Conservation (phyloP, 129 eudicot genomes). For the Daucus carota region DNA sequence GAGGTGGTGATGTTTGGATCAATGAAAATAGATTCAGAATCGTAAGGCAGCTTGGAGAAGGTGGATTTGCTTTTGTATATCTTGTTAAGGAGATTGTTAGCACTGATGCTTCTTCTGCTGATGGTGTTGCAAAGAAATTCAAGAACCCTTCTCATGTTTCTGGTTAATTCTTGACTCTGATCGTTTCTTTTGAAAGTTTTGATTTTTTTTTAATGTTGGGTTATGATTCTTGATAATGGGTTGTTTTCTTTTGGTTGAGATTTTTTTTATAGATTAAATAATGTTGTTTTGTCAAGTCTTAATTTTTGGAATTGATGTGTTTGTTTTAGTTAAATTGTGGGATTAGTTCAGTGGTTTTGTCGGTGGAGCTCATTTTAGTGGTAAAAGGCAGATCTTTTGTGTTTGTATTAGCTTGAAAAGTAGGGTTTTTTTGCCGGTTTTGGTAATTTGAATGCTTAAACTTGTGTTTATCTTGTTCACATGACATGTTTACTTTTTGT, state of each 20-base stretch:
- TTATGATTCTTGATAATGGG: constrained; percentile 4
- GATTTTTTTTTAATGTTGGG: neutral
- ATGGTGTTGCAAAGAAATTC: constrained; percentile 46
- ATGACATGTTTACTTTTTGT: neutral
- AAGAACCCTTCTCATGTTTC: constrained; percentile 74
- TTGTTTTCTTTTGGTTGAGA: neutral
- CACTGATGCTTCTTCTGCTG: constrained; percentile 38
- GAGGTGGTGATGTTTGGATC: constrained; percentile 94
- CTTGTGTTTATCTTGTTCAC: neutral
- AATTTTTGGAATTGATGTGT: neutral
- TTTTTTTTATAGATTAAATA: neutral
- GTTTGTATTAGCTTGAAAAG: neutral
- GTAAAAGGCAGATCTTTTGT: neutral
- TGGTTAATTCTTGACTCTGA: constrained; percentile 30
- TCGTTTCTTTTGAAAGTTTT: neutral
- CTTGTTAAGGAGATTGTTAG: constrained; percentile 66
- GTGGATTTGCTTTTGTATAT: constrained; percentile 73
- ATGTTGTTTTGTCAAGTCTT: neutral
- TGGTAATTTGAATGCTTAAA: neutral
- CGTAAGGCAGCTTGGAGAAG: constrained; percentile 76
- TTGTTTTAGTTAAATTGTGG: neutral
- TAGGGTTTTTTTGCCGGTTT: neutral
- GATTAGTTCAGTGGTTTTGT: neutral
- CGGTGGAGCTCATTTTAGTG: neutral
- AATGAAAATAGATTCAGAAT: constrained; percentile 74